Evolutionary conservation across 2,329 filamentous ascomycete species (phyloP), one percentile per base, ranked within the genome.

Genomic region (Elsinoe batatas): DNA sequence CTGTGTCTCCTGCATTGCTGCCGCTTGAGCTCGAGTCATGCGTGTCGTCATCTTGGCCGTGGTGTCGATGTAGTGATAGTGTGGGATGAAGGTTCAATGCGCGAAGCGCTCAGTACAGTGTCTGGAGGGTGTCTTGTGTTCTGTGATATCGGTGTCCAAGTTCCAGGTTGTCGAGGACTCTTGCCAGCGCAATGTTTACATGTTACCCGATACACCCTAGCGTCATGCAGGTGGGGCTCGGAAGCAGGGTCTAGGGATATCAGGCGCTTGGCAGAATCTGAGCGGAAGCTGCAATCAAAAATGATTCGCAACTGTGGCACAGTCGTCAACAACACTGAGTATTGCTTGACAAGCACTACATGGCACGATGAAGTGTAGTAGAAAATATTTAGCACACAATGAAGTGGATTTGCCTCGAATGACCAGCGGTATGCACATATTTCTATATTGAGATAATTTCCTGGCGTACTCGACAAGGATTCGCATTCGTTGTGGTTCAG

Each of bases 1-100:
- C 26, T 61, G 60, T 17, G 60, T 61, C 47, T 38, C 44, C 33
- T 43, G 71, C 69, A 71, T 66, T 60, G 69, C 65, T 46, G 69
- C 69, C 13, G 67, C 67, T 54, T 65, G 65, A 35, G 72, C 71
- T 57, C 73, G 70, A 55, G 73, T 76, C 58, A 74, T 65, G 65
- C 73, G 72, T 68, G 70, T 71, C 18, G 32, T 51, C 33, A 17
- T 20, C 5, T 33, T 17, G 13, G 44, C 35, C 5, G 26, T 49
- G 12, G 44, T 35, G 17, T 49, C 5, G 44, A 35, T 35, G 7
- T 4, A 6, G 36, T 5, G 3, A 5, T 47, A 6, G 43, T 30
- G 13, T 26, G 22, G n/a, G 43, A 33, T 33, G 12, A 4, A 17
- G 3, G 35, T n/a, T 49, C n/a, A n/a, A 35, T 36, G 44, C 44